Base-by-base conservation (phyloP, 2,329 filamentous ascomycete genomes). In the Teratosphaeria pseudoeucalypti region DNA sequence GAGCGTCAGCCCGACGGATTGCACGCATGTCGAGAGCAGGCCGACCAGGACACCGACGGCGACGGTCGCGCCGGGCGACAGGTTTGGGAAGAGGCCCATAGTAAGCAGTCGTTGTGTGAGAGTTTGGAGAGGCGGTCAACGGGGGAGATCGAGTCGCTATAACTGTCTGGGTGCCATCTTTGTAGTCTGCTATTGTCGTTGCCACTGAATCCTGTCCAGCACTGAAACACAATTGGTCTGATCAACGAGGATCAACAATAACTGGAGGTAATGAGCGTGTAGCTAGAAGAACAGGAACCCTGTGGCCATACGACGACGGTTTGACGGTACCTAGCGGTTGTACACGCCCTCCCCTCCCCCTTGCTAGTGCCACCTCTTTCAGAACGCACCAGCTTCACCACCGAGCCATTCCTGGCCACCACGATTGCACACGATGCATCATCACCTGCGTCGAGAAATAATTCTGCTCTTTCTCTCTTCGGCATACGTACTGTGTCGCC, bases 1-100 rank as follows among this genome's bases (percentile, higher is more conserved):
- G 29, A 99, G 82, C 34, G 94, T 99, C 65, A 99, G 82, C 66
- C 94, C 94, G 68, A 99, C 81, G 73, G 92, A 96, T 75, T 99
- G 94, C 27, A 97, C 84, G 73, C 91, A 94, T 61, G 94, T 96
- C 60, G 92, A 97, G 67, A 96, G 74, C 65, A 99, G 82, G 68
- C 94, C 94, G 72, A 96, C 92, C 64, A 96, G 76, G 72, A 99
- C 91, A 70, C 94, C 94, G 71, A 97, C 82, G 32, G 69, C 68
- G 14, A 67, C 61, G 37, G 55, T 59, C 6, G 64, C 65, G 59
- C 90, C 63, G 34, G 65, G 63, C 14, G 64, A 63, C 29, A 66
- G 56, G 47, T 27, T 34, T 53, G n/a, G 23, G 37, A 61, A 58
- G 52, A 53, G 57, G 49, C 52, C 56, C 63, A 64, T 64, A 7